A percentile compares a stretch with the other conserved stretches of the same genome.
These are phyloP conservation scores for Penicillium olsonii DNA, from an alignment of 2,329 filamentous ascomycete genomes.

Conservation along the genomic window DNA sequence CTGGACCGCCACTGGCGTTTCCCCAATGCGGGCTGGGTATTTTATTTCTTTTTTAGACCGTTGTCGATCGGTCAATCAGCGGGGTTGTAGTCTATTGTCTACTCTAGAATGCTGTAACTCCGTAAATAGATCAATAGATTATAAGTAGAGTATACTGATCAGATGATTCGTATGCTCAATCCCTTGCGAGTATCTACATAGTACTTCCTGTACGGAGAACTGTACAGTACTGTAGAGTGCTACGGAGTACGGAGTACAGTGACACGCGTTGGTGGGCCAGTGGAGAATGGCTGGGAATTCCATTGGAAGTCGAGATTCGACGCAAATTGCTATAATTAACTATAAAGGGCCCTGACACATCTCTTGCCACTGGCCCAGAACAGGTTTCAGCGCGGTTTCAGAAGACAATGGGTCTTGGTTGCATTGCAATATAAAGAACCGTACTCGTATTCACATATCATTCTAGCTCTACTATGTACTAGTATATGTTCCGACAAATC, in stretches of 20 bases:
- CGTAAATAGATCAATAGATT: too few species aligned
- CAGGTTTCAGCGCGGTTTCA: constrained; percentile 23
- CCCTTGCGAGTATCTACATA: too few species aligned
- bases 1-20: constrained; percentile 16
- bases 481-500: not conserved
- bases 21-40: constrained; percentile 16
- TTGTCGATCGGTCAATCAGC: constrained; percentile 22
- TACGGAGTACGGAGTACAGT: too few species aligned
- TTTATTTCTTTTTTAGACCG: constrained; percentile 22
- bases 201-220: not conserved
- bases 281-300: constrained; percentile 14
- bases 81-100: too few species aligned
- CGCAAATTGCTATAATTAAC: constrained; percentile 21
- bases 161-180: too few species aligned
- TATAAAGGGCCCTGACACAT: constrained; percentile 3
- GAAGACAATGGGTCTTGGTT: constrained; percentile 7
- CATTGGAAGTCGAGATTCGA: constrained; percentile 20
- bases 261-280: constrained; percentile 40
- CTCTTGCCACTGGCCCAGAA: constrained; percentile 12
- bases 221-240: too few species aligned
- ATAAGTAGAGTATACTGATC: too few species aligned
- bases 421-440: constrained; percentile 9
- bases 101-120: too few species aligned
- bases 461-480: too few species aligned
- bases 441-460: not conserved